Conservation (phyloP, 257 asterid species). For the Przewalskia tangutica region DNA sequence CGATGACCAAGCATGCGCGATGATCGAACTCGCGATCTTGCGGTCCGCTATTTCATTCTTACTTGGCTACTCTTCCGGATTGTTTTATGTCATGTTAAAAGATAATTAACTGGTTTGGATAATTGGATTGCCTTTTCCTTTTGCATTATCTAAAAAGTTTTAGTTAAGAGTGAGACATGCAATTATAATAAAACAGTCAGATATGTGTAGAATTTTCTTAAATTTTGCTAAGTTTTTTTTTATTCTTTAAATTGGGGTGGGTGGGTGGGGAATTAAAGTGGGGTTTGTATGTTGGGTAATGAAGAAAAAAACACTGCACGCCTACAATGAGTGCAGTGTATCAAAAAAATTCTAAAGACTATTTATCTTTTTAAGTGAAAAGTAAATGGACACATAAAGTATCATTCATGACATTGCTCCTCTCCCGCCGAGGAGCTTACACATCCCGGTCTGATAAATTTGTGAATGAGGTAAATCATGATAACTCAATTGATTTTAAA, state of each 20-base stretch:
- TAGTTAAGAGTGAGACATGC: too few species aligned
- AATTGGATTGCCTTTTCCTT: not conserved
- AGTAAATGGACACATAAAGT: not conserved
- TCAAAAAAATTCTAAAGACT: not conserved
- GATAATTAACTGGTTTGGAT: too few species aligned
- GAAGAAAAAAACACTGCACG: conserved; percentile 3
- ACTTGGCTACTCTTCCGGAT: too few species aligned
- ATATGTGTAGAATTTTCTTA: not conserved
- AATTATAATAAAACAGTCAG: not conserved
- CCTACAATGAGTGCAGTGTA: not conserved
- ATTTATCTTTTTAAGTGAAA: not conserved
- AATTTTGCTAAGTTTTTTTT: not conserved
- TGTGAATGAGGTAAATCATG: too few species aligned
- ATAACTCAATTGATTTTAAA: too few species aligned
- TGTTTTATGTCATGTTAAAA: too few species aligned
- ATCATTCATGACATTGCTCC: too few species aligned
- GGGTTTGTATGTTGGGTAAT: not conserved
- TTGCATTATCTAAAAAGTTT: not conserved
- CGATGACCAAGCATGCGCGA: too few species aligned
- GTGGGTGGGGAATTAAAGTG: not conserved
- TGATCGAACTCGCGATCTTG: too few species aligned
- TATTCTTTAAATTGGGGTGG: not conserved
- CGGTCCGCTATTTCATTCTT: too few species aligned
- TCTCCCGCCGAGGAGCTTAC: too few species aligned
- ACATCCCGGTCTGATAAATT: too few species aligned